Conservation (phyloP, 148 eudicot genomes). For the Hydrangea macrophylla region DNA sequence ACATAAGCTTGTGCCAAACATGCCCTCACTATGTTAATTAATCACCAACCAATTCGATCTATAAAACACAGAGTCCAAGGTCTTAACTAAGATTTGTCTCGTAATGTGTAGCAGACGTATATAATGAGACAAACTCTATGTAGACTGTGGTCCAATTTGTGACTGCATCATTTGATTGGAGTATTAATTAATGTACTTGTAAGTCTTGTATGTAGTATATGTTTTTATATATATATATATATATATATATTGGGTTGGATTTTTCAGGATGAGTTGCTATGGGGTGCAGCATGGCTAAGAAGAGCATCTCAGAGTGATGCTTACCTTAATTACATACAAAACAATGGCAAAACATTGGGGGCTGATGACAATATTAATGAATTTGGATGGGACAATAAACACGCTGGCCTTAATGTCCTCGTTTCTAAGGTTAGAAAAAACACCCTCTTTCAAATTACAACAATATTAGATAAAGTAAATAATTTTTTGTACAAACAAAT, state of each 20-base stretch:
- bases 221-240: no score
- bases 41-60: no score
- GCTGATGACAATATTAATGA: conserved; percentile 84
- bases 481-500: no score
- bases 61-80: background rate
- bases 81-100: conserved; percentile 12
- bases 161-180: background rate
- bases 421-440: conserved; percentile 65
- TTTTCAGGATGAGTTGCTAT: conserved; percentile 85
- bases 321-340: conserved; percentile 65
- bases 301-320: conserved; percentile 64
- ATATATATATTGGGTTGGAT: no score
- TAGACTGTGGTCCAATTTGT: background rate
- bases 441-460: no score
- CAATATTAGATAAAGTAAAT: no score
- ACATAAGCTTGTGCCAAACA: no score
- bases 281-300: conserved; percentile 98
- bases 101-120: background rate
- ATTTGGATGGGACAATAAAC: conserved; percentile 98
- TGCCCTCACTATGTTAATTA: no score
- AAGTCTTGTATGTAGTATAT: no score
- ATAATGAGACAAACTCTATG: background rate
- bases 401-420: conserved; percentile 90
- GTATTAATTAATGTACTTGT: no score
- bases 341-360: conserved; percentile 78